These are phyloP conservation scores for Backusella westeae DNA, from an alignment of 192 early-diverging fungal genomes.

Conservation along the genomic window DNA sequence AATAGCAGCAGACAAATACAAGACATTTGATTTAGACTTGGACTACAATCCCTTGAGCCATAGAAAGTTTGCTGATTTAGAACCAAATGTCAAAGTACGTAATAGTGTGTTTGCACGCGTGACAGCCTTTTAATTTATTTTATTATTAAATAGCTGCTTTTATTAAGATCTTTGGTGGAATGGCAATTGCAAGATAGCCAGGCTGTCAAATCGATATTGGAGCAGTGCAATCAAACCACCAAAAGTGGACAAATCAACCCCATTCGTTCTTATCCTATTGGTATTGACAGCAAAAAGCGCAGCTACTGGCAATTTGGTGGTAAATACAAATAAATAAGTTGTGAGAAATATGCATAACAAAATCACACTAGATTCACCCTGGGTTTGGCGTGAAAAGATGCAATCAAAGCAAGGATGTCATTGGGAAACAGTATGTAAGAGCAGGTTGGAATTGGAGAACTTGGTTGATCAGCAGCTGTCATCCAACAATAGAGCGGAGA, in stretches of 20 bases:
- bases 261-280: slow-evolving; percentile 11
- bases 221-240: background rate
- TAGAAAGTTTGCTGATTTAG: slow-evolving; percentile 14
- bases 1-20: slow-evolving; percentile 15
- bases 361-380: slow-evolving; percentile 17
- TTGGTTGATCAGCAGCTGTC: slow-evolving; percentile 6
- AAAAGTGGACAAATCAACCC: slow-evolving; percentile 19
- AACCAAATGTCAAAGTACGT: slow-evolving; percentile 28
- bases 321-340: background rate
- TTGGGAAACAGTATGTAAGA: slow-evolving; percentile 29
- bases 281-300: slow-evolving; percentile 26
- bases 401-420: background rate
- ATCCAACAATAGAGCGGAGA: slow-evolving; percentile 17
- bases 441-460: background rate
- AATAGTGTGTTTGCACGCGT: background rate
- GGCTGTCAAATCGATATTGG: slow-evolving; percentile 16
- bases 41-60: slow-evolving; percentile 23
- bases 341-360: background rate
- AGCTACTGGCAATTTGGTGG: slow-evolving; percentile 38
- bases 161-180: slow-evolving; percentile 27
- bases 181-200: slow-evolving; percentile 33
- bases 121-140: background rate
- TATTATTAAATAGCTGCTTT: slow-evolving; percentile 12
- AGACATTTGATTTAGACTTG: slow-evolving; percentile 19
- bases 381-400: slow-evolving; percentile 27